Percentiles rank a stretch among this genome's conserved stretches.
Evolutionary conservation across 192 early-diverging fungal genomes (phyloP).

Genomic region (Coemansia pectinata): DNA sequence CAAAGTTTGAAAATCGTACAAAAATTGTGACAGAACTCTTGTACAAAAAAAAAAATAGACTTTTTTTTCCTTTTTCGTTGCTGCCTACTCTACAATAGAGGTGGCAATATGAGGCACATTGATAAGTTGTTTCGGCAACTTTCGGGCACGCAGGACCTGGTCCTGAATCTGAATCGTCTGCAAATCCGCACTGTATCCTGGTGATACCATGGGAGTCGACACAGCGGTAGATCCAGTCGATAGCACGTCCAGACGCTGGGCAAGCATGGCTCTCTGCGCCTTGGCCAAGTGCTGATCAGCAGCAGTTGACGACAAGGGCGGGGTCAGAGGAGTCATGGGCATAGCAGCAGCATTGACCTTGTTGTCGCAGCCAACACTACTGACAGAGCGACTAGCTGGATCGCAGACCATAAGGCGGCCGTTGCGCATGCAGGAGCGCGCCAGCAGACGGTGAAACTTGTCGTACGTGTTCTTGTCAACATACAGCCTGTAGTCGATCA

Average conservation of each 20-base stretch:
- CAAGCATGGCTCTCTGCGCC: neutral
- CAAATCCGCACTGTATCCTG: constrained; percentile 13
- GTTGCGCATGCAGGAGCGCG: constrained; percentile 52
- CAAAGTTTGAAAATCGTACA: constrained; percentile 2
- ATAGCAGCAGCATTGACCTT: neutral
- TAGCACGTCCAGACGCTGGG: neutral
- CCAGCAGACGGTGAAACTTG: constrained; percentile 48
- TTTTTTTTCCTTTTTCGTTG: neutral
- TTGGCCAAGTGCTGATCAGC: neutral
- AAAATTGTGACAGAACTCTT: neutral
- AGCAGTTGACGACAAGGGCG: neutral
- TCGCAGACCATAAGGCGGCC: constrained; percentile 46
- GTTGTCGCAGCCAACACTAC: neutral
- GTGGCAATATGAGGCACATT: neutral
- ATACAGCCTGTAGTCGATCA: constrained; percentile 74
- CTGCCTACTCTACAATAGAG: neutral
- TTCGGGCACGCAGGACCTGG: constrained; percentile 7
- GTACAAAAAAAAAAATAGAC: neutral
- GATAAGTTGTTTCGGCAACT: neutral
- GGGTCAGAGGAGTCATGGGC: constrained; percentile 1
- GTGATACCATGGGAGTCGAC: neutral
- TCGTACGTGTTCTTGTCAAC: constrained; percentile 46
- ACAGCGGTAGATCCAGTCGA: neutral
- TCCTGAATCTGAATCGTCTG: constrained; percentile 13
- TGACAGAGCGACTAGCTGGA: neutral